Percentiles rank a stretch among this genome's conserved stretches.
phyloP scores from a whole-genome alignment of 768 basidiomycete species.

The Cyclocybe cylindracea region DNA sequence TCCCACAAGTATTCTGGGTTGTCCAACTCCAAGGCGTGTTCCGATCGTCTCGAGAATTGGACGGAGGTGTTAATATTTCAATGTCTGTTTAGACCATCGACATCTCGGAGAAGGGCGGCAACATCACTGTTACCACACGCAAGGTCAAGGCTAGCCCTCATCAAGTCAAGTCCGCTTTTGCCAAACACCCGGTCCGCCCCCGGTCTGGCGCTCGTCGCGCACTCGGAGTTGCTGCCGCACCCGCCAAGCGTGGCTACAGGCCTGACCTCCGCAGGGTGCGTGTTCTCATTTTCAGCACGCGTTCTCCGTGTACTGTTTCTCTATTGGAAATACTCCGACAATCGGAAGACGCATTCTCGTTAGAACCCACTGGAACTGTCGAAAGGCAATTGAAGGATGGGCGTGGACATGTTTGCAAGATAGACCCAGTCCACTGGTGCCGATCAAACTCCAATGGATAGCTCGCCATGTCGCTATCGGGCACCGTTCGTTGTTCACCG shows the following conservation, averaged over 20 bases:
- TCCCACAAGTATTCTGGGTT: constrained; percentile 93
- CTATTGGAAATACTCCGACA: constrained; percentile 7
- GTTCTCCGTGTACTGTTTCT: constrained; percentile 14
- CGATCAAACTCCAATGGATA: constrained; percentile 64
- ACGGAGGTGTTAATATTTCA: background rate
- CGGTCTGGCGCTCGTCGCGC: constrained; percentile 74
- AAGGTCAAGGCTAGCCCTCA: constrained; percentile 60
- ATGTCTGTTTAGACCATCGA: constrained; percentile 56
- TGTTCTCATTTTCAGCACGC: constrained; percentile 11
- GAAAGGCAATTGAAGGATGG: constrained; percentile 75
- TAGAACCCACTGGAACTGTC: constrained; percentile 87
- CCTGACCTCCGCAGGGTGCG: constrained; percentile 79
- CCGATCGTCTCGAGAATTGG: background rate
- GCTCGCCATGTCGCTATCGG: constrained; percentile 80
- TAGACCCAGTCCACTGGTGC: constrained; percentile 45
- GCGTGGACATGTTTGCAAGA: constrained; percentile 96
- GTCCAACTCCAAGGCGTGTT: constrained; percentile 74
- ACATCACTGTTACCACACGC: constrained; percentile 62
- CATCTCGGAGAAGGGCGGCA: constrained; percentile 54
- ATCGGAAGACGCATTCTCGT: constrained; percentile 66
- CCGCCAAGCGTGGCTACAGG: constrained; percentile 70
- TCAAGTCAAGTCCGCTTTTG: constrained; percentile 48
- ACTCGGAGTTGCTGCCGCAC: constrained; percentile 59
- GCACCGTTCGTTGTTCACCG: constrained; percentile 59
- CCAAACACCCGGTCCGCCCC: constrained; percentile 58